Evolutionary conservation across 2,329 filamentous ascomycete genomes (phyloP).

Genomic region (Fusarium ramigenum): DNA sequence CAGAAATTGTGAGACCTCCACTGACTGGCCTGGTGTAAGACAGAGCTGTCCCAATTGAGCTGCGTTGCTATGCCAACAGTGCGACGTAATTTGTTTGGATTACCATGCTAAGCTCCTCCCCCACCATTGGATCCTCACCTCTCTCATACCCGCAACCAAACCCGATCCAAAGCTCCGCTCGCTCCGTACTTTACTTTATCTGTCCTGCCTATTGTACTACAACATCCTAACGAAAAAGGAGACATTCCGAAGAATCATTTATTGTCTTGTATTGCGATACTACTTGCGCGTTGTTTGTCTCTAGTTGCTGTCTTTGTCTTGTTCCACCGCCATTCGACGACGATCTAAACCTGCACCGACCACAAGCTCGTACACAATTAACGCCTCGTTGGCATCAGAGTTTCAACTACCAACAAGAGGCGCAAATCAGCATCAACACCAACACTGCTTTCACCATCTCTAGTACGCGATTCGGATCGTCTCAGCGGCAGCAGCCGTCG

Average conservation of each 20-base stretch:
- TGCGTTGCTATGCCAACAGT: conserved; percentile 30
- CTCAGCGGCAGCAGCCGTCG: conserved; percentile 36
- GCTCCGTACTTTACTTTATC: conserved; percentile 20
- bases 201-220: conserved; percentile 8
- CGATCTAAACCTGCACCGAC: conserved; percentile 23
- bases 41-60: background rate
- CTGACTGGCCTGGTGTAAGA: conserved; percentile 2
- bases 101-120: conserved; percentile 13
- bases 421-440: conserved; percentile 9
- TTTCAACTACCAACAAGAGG: conserved; percentile 15
- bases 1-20: conserved; percentile 6
- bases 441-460: background rate
- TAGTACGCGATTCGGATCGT: background rate
- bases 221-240: conserved; percentile 12
- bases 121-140: conserved; percentile 17
- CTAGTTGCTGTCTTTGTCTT: background rate
- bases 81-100: conserved; percentile 38
- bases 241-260: conserved; percentile 10
- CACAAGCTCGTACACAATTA: background rate
- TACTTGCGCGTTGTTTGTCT: conserved; percentile 5
- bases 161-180: conserved; percentile 33
- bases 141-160: conserved; percentile 26
- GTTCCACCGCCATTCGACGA: background rate
- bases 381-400: conserved; percentile 26
- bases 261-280: conserved; percentile 11